phyloP scores from a whole-genome alignment of 306 rosid species.

The Oxytropis ochrocephala region DNA sequence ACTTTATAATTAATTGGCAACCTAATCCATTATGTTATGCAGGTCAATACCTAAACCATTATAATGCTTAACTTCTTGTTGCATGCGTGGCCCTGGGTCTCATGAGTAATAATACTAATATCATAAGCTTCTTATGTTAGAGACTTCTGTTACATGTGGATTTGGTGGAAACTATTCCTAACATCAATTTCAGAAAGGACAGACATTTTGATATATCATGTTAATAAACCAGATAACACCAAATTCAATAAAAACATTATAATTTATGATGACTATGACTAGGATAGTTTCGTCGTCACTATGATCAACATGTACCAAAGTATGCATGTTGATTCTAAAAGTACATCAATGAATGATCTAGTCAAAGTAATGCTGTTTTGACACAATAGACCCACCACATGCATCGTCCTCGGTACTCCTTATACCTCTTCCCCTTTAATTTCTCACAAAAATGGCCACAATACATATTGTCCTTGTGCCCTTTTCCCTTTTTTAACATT shows the following conservation, averaged over 20 bases:
- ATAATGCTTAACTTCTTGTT: background rate
- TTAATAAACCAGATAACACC: background rate
- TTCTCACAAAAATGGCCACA: background rate
- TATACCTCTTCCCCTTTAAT: background rate
- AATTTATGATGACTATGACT: background rate
- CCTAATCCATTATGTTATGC: constrained; percentile 31
- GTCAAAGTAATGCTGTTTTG: background rate
- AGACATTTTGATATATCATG: background rate
- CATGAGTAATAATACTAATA: too few species aligned
- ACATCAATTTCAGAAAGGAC: background rate
- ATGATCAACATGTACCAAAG: constrained; percentile 5
- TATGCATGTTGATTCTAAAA: background rate
- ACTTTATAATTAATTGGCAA: constrained; percentile 18
- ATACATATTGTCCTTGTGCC: background rate
- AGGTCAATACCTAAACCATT: constrained; percentile 27
- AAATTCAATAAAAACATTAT: background rate
- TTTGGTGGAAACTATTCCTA: background rate
- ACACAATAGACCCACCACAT: constrained; percentile 9
- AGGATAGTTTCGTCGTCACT: background rate
- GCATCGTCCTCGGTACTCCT: background rate
- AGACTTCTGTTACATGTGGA: background rate
- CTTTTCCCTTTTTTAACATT: background rate
- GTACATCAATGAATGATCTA: background rate
- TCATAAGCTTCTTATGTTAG: too few species aligned
- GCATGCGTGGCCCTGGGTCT: too few species aligned